These are phyloP conservation scores for Pseudopediastrum boryanum DNA, from an alignment of 139 green algal genomes.

Conservation along the genomic window DNA sequence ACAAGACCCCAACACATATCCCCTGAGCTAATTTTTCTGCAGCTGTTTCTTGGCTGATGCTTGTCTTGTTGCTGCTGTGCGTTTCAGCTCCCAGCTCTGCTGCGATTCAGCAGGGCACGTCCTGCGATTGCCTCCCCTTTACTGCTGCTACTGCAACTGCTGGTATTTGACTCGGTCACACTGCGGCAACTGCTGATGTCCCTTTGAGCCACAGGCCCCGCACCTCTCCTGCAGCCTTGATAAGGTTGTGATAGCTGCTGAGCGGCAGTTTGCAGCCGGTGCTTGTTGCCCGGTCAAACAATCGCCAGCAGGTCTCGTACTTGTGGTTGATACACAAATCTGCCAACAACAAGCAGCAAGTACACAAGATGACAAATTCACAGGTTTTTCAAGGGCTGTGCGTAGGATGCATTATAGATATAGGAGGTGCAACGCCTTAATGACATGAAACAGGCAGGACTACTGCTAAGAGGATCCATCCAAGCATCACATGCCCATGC, in stretches of 20 bases:
- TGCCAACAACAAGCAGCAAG: slow-evolving; percentile 1
- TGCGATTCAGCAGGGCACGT: background rate
- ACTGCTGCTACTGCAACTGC: background rate
- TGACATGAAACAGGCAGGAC: no score
- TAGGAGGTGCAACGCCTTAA: no score
- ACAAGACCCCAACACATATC: no score
- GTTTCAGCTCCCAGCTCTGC: background rate
- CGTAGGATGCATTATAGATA: no score
- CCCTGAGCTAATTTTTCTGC: no score
- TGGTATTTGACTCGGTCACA: background rate
- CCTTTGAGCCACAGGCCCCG: background rate
- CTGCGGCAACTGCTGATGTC: background rate
- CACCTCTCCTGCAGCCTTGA: slow-evolving; percentile 35
- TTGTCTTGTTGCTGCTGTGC: background rate
- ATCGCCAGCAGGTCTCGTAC: slow-evolving; percentile 16
- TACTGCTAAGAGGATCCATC: no score
- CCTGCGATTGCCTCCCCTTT: background rate
- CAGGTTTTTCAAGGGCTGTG: no score
- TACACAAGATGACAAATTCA: no score
- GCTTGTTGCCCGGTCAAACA: background rate
- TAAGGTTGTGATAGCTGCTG: slow-evolving; percentile 19
- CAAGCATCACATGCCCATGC: no score
- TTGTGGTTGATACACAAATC: slow-evolving; percentile 8
- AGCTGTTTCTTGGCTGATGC: background rate
- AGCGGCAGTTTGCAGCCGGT: slow-evolving; percentile 26